phyloP scores from a whole-genome alignment of 2,329 filamentous ascomycete genomes.

The Calonectria pteridis region DNA sequence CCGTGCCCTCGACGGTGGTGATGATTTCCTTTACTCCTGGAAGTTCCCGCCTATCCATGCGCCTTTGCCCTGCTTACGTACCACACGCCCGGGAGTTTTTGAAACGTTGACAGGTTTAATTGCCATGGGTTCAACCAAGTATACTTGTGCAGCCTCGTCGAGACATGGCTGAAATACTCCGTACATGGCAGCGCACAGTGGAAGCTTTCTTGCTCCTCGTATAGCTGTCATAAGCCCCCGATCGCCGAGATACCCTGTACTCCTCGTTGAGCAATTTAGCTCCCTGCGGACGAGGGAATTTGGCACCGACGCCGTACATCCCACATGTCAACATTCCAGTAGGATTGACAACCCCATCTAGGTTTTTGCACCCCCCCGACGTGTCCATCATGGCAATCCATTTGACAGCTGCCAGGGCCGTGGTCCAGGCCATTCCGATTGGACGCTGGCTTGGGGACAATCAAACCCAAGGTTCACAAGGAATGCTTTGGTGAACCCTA shows the following conservation, averaged over 20 bases:
- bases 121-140: not conserved
- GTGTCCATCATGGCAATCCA: not conserved
- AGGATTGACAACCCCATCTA: not conserved
- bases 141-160: not conserved
- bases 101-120: constrained; percentile 3
- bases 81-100: not conserved
- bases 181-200: not conserved
- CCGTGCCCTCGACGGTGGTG: constrained; percentile 14
- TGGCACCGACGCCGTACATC: not conserved
- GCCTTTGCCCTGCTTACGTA: constrained; percentile 12
- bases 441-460: not conserved
- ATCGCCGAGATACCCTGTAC: not conserved
- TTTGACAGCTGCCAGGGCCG: not conserved
- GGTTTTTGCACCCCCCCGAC: not conserved
- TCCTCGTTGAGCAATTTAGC: too few species aligned
- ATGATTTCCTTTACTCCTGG: constrained; percentile 17
- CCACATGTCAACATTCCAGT: not conserved
- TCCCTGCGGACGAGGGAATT: not conserved
- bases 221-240: not conserved
- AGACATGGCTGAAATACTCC: not conserved
- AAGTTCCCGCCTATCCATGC: constrained; percentile 4
- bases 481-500: not conserved
- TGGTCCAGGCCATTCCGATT: not conserved
- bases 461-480: not conserved
- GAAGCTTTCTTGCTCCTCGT: not conserved